These are phyloP conservation scores for Mycena sp. DNA, from an alignment of 1,284 basidiomycete genomes.

Conservation along the genomic window DNA sequence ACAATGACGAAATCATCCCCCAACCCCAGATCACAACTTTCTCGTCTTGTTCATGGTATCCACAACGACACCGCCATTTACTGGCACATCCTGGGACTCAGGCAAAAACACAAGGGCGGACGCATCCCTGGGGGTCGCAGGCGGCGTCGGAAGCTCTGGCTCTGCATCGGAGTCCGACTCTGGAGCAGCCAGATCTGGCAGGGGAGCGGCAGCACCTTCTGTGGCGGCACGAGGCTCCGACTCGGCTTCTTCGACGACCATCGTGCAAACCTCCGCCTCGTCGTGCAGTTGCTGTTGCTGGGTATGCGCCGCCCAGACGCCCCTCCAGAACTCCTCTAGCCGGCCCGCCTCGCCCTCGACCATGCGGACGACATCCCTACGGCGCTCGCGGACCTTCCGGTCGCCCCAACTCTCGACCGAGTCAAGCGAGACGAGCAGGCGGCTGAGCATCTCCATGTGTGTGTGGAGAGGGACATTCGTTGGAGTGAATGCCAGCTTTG, in stretches of 20 bases:
- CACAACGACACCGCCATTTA: conserved; percentile 9
- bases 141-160: conserved; percentile 19
- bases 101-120: conserved; percentile 1
- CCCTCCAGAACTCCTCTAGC: conserved; percentile 47
- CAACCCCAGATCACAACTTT: background rate
- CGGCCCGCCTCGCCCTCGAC: conserved; percentile 67
- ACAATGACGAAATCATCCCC: conserved; percentile 27
- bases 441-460: conserved; percentile 59
- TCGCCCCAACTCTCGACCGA: conserved; percentile 73
- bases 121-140: conserved; percentile 1
- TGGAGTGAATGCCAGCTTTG: conserved; percentile 58
- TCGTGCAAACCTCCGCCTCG: conserved; percentile 21
- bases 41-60: conserved; percentile 1
- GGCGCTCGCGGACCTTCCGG: conserved; percentile 59
- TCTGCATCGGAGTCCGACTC: conserved; percentile 24
- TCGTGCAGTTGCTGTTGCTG: conserved; percentile 8
- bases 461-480: conserved; percentile 61
- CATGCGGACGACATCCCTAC: conserved; percentile 65
- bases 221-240: background rate
- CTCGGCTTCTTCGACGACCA: conserved; percentile 23
- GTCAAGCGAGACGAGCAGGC: conserved; percentile 71
- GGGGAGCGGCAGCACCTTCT: background rate
- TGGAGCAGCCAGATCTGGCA: conserved; percentile 1
- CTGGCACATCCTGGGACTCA: background rate
- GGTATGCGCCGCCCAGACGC: conserved; percentile 41